These are phyloP conservation scores for Colletotrichum incanum DNA, from an alignment of 2,329 filamentous ascomycete species.

Conservation along the genomic window DNA sequence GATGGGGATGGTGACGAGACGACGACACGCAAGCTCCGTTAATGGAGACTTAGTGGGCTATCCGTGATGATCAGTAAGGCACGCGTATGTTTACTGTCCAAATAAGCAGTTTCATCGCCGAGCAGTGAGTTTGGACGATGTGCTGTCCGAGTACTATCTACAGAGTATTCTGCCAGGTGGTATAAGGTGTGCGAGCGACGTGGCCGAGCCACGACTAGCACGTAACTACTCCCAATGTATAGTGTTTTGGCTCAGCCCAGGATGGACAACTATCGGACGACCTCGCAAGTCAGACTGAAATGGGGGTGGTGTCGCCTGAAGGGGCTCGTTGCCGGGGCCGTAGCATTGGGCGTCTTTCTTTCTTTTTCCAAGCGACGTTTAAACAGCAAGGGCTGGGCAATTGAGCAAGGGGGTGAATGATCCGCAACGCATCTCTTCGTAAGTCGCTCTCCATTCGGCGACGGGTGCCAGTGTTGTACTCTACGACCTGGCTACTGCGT, in stretches of 20 bases:
- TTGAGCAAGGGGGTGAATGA: neutral
- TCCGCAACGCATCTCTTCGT: constrained; percentile 16
- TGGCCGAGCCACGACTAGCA: too few species aligned
- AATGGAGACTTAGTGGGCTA: too few species aligned
- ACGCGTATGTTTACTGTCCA: neutral
- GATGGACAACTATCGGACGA: constrained; percentile 2
- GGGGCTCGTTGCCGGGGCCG: neutral
- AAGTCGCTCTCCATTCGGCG: constrained; percentile 24
- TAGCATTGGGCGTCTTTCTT: constrained; percentile 23
- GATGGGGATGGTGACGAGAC: neutral
- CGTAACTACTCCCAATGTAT: too few species aligned
- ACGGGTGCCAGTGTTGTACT: constrained; percentile 13
- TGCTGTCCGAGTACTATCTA: neutral
- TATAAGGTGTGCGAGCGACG: too few species aligned
- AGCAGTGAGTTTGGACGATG: neutral
- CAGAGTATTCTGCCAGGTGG: too few species aligned
- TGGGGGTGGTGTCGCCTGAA: constrained; percentile 22
- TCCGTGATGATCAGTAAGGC: too few species aligned
- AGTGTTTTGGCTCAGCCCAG: too few species aligned
- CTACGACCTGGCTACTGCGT: neutral
- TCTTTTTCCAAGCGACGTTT: constrained; percentile 9
- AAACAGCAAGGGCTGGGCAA: neutral
- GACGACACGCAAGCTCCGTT: too few species aligned
- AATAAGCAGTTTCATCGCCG: neutral
- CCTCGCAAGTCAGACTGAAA: constrained; percentile 29